phyloP scores from a whole-genome alignment of 2,329 filamentous ascomycete species.

The Botrytis fabae region DNA sequence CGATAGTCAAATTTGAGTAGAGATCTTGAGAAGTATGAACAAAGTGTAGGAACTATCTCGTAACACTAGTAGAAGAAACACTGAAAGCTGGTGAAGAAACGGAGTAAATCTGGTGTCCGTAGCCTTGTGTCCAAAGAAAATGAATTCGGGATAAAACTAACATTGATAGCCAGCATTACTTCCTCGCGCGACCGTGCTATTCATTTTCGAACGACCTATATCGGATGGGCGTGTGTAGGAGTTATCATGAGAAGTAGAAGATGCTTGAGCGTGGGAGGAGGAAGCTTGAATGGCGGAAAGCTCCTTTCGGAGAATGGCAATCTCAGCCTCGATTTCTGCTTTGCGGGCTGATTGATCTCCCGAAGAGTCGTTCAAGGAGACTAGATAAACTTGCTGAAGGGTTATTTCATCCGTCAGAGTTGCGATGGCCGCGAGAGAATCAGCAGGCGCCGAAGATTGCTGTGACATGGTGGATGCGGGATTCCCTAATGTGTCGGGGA shows the following conservation, averaged over 20 bases:
- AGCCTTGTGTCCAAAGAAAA: neutral
- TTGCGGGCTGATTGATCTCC: constrained; percentile 27
- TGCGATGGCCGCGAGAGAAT: constrained; percentile 27
- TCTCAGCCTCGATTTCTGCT: neutral
- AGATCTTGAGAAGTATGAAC: neutral
- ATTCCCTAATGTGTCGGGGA: neutral
- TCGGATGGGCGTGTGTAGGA: neutral
- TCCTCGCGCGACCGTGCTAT: neutral
- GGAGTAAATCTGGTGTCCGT: neutral
- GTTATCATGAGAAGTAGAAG: neutral
- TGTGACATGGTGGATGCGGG: constrained; percentile 19
- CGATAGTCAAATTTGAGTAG: neutral
- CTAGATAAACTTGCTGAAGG: constrained; percentile 47
- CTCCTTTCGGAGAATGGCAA: neutral
- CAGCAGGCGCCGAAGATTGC: neutral
- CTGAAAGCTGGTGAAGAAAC: neutral
- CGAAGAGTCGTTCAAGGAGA: constrained; percentile 43
- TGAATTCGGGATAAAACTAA: constrained; percentile 4
- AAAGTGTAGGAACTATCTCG: no score
- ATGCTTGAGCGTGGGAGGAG: neutral
- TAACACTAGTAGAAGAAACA: neutral
- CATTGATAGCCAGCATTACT: constrained; percentile 13
- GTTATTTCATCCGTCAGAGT: constrained; percentile 46
- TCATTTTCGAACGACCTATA: neutral
- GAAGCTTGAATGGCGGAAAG: neutral